A percentile compares a stretch with the other conserved stretches of the same genome.
phyloP scores from a whole-genome alignment of 148 eudicot species.

The Rhododendron griersonianum region DNA sequence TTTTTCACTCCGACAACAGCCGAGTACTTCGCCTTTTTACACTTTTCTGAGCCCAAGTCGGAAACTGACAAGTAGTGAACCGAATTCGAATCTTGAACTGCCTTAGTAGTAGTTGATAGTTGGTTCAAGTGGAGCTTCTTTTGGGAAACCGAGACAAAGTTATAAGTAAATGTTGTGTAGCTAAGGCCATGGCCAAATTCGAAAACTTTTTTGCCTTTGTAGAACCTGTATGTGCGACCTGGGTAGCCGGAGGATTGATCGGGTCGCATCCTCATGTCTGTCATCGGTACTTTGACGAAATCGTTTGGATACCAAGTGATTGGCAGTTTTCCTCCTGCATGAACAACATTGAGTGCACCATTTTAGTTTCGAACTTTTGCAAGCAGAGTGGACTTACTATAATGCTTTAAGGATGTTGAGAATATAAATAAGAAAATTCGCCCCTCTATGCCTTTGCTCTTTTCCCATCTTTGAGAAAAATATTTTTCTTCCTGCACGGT shows the following conservation, averaged over 20 bases:
- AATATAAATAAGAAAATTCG: too few relatives aligned
- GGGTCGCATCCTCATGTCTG: slow-evolving; percentile 87
- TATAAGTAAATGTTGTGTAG: slow-evolving; percentile 57
- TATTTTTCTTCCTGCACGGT: too few relatives aligned
- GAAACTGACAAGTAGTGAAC: slow-evolving; percentile 23
- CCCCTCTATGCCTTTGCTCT: neutral
- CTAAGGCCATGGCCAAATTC: slow-evolving; percentile 79
- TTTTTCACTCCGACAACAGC: slow-evolving; percentile 48
- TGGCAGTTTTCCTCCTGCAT: slow-evolving; percentile 71
- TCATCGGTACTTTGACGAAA: slow-evolving; percentile 62
- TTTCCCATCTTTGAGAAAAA: too few relatives aligned
- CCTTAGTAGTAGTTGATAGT: slow-evolving; percentile 20
- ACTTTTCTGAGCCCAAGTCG: slow-evolving; percentile 34
- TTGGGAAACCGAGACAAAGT: slow-evolving; percentile 39
- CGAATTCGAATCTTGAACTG: slow-evolving; percentile 11
- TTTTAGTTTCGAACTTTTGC: neutral
- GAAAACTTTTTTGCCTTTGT: slow-evolving; percentile 59
- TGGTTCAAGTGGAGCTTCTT: slow-evolving; percentile 31
- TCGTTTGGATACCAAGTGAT: slow-evolving; percentile 75
- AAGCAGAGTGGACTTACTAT: neutral
- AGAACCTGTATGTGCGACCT: slow-evolving; percentile 85
- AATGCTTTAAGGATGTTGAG: neutral
- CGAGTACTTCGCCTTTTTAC: slow-evolving; percentile 38
- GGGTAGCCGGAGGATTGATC: slow-evolving; percentile 62
- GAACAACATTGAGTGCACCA: slow-evolving; percentile 1